A percentile compares a stretch with the other conserved stretches of the same genome.
These are phyloP conservation scores for Orbilia brochopaga DNA, from an alignment of 2,329 filamentous ascomycete genomes.

Conservation along the genomic window DNA sequence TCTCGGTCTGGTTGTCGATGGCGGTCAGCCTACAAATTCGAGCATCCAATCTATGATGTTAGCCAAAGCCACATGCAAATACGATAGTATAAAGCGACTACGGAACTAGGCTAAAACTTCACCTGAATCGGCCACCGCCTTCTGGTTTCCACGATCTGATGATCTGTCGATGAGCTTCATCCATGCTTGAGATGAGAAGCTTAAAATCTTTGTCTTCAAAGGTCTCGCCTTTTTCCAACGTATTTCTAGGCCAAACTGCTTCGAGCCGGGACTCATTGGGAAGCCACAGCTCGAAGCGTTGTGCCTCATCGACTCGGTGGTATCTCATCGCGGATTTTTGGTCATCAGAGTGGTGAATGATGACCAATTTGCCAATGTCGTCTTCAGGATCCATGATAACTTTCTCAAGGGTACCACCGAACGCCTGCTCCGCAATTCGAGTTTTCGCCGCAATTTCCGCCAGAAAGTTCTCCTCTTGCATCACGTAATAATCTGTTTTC, in stretches of 20 bases:
- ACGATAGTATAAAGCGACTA: too few relatives aligned
- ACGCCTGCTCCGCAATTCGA: neutral
- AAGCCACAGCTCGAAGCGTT: constrained; percentile 1
- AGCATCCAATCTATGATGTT: neutral
- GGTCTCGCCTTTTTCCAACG: neutral
- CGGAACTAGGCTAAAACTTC: neutral
- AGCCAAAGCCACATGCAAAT: neutral
- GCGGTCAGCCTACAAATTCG: neutral
- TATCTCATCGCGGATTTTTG: neutral
- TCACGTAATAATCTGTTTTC: neutral
- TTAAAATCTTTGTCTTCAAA: neutral
- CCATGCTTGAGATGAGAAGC: neutral
- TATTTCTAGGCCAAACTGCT: neutral
- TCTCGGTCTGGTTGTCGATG: neutral
- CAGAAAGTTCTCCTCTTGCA: neutral
- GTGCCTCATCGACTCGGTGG: neutral
- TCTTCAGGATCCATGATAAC: neutral
- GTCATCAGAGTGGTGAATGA: neutral
- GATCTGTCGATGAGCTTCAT: neutral
- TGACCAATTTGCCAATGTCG: neutral
- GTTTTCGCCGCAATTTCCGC: neutral
- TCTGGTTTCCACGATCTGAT: neutral
- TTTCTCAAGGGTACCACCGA: neutral
- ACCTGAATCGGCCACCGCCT: neutral
- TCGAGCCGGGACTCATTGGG: neutral